Base-by-base conservation (phyloP, 257 asterid genomes). In the Ophiorrhiza pumila region DNA sequence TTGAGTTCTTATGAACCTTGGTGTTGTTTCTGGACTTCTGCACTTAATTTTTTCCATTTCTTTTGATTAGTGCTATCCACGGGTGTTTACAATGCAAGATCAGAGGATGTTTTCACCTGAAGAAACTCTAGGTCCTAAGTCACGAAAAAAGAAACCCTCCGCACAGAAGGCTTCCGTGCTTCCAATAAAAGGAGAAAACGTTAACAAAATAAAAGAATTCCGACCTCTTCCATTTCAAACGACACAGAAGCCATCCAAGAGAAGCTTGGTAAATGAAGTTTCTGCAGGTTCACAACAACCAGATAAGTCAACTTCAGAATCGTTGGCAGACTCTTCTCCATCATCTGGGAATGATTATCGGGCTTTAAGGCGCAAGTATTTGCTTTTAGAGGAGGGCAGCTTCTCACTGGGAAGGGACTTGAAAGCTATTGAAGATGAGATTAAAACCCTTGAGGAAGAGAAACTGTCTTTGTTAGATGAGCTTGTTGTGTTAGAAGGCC, bases 401-500 rank as follows among this genome's bases (percentile, higher is more conserved):
- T 87, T 74, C 32, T 91, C 88, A 37, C 57, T 94, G 52, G 88
- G 89, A 52, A 85, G 77, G 70, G 97, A 88, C 78, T 79, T 91
- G 71, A 72, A 82, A 77, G 90, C 75, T 62, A 88, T 87, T 18
- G 97, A 91, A 71, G 88, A 83, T 52, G 92, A 88, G 68, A 74
- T 91, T 22, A 88, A 83, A 75, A 66, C 83, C 43, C 95, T 94
- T n/a, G 97, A 91, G 80, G 93, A 87, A 46, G 97, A 94, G 86
- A 94, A 94, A 79, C 75, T 89, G 8, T 73, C 90, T 27, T 80
- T 94, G 7, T 72, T 94, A 77, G 97, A 94, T 76, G 91, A 91
- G 76, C 97, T 94, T 71, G 97, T 94, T 80, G 97, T 91, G 60
- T 77, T 94, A 61, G 99, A 91, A 85, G 97, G 97, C 68, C 90